These are phyloP conservation scores for Epicoccum nigrum DNA, from an alignment of 2,329 filamentous ascomycete genomes.

Conservation along the genomic window DNA sequence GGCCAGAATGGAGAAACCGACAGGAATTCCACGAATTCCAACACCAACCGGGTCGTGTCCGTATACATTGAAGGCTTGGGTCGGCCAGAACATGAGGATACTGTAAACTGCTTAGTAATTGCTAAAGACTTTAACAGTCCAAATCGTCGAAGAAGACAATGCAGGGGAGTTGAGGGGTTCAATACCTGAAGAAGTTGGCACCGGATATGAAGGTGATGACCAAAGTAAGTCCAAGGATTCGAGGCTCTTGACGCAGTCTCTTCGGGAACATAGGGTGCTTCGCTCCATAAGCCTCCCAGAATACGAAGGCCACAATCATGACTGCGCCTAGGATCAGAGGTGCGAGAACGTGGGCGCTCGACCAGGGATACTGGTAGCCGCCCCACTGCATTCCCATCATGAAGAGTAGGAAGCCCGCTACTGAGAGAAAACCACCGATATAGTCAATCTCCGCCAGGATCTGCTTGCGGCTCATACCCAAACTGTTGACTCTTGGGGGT, in stretches of 20 bases:
- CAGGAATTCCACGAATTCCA: conserved; percentile 67
- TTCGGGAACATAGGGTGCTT: conserved; percentile 53
- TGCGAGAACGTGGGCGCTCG: conserved; percentile 59
- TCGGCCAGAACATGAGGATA: conserved; percentile 44
- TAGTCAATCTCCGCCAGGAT: conserved; percentile 36
- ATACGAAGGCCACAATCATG: conserved; percentile 54
- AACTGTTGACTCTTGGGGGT: conserved; percentile 47
- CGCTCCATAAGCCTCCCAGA: conserved; percentile 53
- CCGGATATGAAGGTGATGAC: conserved; percentile 43
- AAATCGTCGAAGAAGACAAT: too few species aligned
- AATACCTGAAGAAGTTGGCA: conserved; percentile 43
- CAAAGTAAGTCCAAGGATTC: conserved; percentile 36
- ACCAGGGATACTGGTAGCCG: conserved; percentile 59
- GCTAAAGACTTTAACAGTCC: too few species aligned
- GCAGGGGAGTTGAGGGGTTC: too few species aligned
- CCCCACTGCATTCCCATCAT: conserved; percentile 56
- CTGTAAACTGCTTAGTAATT: too few species aligned
- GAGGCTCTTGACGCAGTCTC: conserved; percentile 33
- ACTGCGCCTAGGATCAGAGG: conserved; percentile 59
- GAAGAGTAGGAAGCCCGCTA: conserved; percentile 34
- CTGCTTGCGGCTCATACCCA: conserved; percentile 34
- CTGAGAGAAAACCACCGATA: conserved; percentile 33
- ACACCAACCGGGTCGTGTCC: conserved; percentile 67
- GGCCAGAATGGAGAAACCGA: conserved; percentile 66
- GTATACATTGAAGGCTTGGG: conserved; percentile 41